Evolutionary conservation across 2,329 filamentous ascomycete genomes (phyloP).

Genomic region (Aspergillus chevalieri): DNA sequence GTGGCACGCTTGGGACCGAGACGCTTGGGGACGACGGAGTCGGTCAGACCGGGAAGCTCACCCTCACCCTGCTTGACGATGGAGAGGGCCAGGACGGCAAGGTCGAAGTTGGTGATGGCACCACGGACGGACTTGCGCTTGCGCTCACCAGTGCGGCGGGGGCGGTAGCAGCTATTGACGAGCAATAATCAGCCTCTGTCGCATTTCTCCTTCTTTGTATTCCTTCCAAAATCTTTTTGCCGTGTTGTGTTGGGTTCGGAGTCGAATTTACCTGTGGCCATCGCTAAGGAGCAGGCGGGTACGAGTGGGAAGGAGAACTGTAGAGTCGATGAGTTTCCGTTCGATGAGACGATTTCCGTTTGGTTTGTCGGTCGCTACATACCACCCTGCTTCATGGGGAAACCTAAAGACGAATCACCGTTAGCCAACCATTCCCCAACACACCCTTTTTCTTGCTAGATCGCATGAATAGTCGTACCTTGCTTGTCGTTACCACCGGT

Average conservation of each 20-base stretch:
- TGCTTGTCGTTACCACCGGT: slow-evolving; percentile 99
- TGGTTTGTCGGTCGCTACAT: slow-evolving; percentile 29
- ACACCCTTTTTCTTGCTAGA: slow-evolving; percentile 1
- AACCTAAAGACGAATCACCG: slow-evolving; percentile 47
- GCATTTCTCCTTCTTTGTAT: slow-evolving; percentile 5
- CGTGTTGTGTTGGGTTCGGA: background rate
- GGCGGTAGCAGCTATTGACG: slow-evolving; percentile 75
- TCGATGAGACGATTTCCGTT: slow-evolving; percentile 3
- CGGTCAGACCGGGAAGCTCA: slow-evolving; percentile 93
- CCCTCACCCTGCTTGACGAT: slow-evolving; percentile 97
- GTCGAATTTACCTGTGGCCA: slow-evolving; percentile 61
- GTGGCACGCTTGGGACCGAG: slow-evolving; percentile 99
- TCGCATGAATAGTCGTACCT: slow-evolving; percentile 40
- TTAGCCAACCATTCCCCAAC: slow-evolving; percentile 17
- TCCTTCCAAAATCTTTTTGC: background rate
- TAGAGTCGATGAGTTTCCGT: slow-evolving; percentile 24
- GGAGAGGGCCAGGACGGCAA: slow-evolving; percentile 87
- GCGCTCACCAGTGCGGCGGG: slow-evolving; percentile 95
- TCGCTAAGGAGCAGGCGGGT: slow-evolving; percentile 92
- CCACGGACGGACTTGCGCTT: slow-evolving; percentile 99
- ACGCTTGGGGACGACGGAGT: slow-evolving; percentile 97
- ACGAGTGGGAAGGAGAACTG: slow-evolving; percentile 87
- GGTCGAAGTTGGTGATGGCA: slow-evolving; percentile 91
- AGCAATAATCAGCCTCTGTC: background rate
- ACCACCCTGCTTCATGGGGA: slow-evolving; percentile 99